Evolutionary conservation across 2,329 filamentous ascomycete species (phyloP).

Genomic region (Zasmidium citrigriseum): DNA sequence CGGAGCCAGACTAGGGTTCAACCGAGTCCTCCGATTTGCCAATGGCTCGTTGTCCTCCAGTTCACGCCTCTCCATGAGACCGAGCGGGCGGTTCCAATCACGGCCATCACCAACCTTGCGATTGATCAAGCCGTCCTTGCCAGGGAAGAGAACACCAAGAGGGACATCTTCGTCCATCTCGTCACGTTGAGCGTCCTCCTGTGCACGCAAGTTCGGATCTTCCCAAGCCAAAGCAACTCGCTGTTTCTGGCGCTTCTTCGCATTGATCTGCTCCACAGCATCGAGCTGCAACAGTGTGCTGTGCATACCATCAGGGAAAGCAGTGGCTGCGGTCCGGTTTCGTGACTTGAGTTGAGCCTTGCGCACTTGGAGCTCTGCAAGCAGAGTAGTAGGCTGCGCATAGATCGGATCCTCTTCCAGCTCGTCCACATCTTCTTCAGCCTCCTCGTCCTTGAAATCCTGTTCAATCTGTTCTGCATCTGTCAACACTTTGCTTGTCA

Average conservation of each 20-base stretch:
- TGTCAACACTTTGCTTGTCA: constrained; percentile 19
- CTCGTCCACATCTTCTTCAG: constrained; percentile 42
- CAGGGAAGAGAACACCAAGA: constrained; percentile 75
- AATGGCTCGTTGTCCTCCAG: constrained; percentile 92
- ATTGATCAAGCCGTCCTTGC: constrained; percentile 55
- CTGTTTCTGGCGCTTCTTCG: constrained; percentile 70
- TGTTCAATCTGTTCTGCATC: constrained; percentile 43
- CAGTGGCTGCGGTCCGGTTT: constrained; percentile 66
- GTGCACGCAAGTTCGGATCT: constrained; percentile 50
- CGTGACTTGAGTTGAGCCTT: constrained; percentile 86
- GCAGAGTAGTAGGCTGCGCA: constrained; percentile 81
- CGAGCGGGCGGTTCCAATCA: constrained; percentile 64
- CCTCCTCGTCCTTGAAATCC: constrained; percentile 49
- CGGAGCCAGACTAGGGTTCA: constrained; percentile 41
- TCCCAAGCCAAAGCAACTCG: constrained; percentile 92
- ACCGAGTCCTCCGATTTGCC: constrained; percentile 71
- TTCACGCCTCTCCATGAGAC: constrained; percentile 77
- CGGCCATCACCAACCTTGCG: constrained; percentile 41
- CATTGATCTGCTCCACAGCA: constrained; percentile 82
- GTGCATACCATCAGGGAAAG: constrained; percentile 76
- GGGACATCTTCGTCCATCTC: constrained; percentile 62
- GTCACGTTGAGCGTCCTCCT: constrained; percentile 33
- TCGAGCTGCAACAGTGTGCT: constrained; percentile 89
- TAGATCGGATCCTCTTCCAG: constrained; percentile 54
- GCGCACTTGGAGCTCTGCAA: constrained; percentile 87